These are phyloP conservation scores for Copromyces sp. DNA, from an alignment of 495 filamentous ascomycete species.

Conservation along the genomic window DNA sequence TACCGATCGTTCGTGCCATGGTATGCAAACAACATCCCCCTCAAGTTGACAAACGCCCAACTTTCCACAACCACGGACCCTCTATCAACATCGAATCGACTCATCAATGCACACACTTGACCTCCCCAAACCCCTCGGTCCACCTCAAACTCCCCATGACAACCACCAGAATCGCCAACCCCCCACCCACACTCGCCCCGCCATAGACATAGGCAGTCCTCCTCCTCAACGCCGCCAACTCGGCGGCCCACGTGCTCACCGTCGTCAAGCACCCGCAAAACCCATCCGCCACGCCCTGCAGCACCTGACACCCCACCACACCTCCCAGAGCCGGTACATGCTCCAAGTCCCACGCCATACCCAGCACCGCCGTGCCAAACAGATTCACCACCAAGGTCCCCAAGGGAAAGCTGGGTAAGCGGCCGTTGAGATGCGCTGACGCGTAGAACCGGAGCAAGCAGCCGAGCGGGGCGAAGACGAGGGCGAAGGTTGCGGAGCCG, in stretches of 20 bases:
- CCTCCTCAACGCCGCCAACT: constrained; percentile 59
- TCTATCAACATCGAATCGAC: too few species aligned
- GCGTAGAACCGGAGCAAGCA: constrained; percentile 66
- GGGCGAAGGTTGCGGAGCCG: constrained; percentile 59
- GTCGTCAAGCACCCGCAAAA: constrained; percentile 89
- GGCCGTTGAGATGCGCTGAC: constrained; percentile 56
- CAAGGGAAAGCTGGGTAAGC: constrained; percentile 63
- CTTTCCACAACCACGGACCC: background rate
- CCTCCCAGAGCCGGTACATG: constrained; percentile 41
- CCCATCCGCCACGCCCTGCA: constrained; percentile 79
- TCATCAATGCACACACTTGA: constrained; percentile 32
- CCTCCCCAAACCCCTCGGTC: constrained; percentile 50
- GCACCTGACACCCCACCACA: constrained; percentile 61
- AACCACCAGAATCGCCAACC: constrained; percentile 55
- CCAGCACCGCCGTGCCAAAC: constrained; percentile 53
- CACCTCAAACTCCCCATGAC: constrained; percentile 76
- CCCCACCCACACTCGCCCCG: constrained; percentile 49
- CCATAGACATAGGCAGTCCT: constrained; percentile 72
- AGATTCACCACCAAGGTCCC: constrained; percentile 86
- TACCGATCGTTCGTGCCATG: background rate
- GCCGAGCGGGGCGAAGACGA: constrained; percentile 79
- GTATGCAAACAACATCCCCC: background rate
- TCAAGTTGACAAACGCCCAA: background rate
- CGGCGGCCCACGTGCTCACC: constrained; percentile 83
- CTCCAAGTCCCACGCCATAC: constrained; percentile 65